Evolutionary conservation across 2,329 filamentous ascomycete species (phyloP).

Genomic region (Epichloe aotearoae): DNA sequence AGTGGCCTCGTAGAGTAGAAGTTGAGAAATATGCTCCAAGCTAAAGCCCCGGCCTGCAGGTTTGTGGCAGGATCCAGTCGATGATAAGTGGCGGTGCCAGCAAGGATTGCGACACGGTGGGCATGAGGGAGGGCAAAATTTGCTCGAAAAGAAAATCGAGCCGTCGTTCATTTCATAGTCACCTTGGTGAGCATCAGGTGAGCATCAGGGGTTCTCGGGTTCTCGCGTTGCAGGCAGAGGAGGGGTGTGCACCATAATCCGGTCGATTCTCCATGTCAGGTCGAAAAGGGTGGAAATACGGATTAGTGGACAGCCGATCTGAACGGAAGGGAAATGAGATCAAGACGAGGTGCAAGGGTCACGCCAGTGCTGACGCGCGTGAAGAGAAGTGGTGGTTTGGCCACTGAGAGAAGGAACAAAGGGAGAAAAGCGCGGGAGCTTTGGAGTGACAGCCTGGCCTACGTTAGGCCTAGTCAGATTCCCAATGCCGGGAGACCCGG

Average conservation of each 20-base stretch:
- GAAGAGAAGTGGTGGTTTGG: not conserved
- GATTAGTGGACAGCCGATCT: no score
- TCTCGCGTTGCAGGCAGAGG: not conserved
- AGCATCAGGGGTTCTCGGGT: not conserved
- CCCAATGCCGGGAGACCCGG: no score
- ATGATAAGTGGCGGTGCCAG: not conserved
- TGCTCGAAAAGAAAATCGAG: not conserved
- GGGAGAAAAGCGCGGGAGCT: no score
- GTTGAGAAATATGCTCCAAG: not conserved
- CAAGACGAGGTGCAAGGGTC: no score
- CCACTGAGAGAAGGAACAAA: no score
- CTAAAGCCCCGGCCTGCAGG: no score
- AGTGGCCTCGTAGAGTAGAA: not conserved
- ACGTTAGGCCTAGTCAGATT: no score
- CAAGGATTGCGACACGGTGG: not conserved
- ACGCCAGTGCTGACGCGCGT: no score
- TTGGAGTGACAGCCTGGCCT: no score
- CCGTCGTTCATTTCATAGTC: not conserved
- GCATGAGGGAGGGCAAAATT: not conserved
- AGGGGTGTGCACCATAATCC: not conserved
- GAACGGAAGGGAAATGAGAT: no score
- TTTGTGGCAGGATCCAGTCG: not conserved
- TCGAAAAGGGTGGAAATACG: no score
- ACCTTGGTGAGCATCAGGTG: not conserved
- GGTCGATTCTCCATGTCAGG: not conserved